Base-by-base conservation (phyloP, 768 basidiomycete genomes). In the Agrocybe pediades region DNA sequence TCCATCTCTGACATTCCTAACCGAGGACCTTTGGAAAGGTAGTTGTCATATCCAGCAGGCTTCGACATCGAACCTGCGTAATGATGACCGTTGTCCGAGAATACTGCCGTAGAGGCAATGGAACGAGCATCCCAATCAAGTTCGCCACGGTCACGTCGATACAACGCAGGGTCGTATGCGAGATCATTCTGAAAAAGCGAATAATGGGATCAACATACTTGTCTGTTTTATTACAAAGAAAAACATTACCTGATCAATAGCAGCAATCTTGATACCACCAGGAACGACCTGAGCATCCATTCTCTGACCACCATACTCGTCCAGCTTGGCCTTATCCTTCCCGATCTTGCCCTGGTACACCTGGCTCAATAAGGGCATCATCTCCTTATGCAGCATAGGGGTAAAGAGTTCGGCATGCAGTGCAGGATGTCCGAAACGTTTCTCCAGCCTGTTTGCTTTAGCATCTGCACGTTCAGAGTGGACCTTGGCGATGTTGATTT, bases 341-440 rank as follows among this genome's bases (percentile, higher is more conserved):
- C 73, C 81, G 49, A 91, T 78, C 67, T 84, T 87, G 60, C 92
- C 92, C 36, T 79, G 72, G 65, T 92, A 94, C 23, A 94, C 88
- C 55, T 92, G 82, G 29, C 75, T 70, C 19, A 94, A 74, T 20
- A 94, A 73, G 6, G 81, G 86, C 82, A 90, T 86, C 88, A 92
- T 89, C 69, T 85, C 87, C 57, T 87, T 85, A 61, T 92, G 92
- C 46, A 94, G 68, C 89, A 92, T 90, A 0, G 90, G 92, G 5
- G 91, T 92, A 71, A 95, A 91, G 42, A 96, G 78, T 49, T 95
- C 92, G 11, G 82, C 71, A 60, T 94, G 85, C 43, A 99, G 77
- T 15, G 95, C 90, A 1, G 97, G 95, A 68, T 99, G 97, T 1
- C 95, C 91, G 72, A 98, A 99, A 24, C 96, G 87, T 67, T 87